These are phyloP conservation scores for Mayamaea pseudoterrestris DNA, from an alignment of 108 stramenopile genomes.

Conservation along the genomic window DNA sequence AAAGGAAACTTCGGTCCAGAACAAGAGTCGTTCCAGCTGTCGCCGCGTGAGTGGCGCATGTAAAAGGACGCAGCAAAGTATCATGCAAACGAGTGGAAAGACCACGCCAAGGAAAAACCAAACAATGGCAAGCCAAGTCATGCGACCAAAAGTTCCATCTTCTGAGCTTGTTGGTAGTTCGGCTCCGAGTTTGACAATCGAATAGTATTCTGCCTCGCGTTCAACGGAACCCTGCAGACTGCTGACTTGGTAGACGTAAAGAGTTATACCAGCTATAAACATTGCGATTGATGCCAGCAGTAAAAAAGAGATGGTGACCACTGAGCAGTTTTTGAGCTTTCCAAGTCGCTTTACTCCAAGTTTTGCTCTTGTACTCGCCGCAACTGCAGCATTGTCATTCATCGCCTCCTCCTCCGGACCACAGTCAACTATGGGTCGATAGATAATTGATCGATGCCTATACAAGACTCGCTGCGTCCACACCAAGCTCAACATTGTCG, in stretches of 20 bases:
- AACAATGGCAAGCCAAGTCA: slow-evolving; percentile 45
- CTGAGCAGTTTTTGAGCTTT: too few relatives aligned
- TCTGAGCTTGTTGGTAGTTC: slow-evolving; percentile 37
- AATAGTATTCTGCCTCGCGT: slow-evolving; percentile 35
- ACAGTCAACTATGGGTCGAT: slow-evolving; percentile 2
- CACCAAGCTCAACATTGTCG: slow-evolving; percentile 55
- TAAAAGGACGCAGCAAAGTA: slow-evolving; percentile 42
- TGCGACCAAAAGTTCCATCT: slow-evolving; percentile 32
- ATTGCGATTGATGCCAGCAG: slow-evolving; percentile 19
- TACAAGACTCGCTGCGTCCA: slow-evolving; percentile 56
- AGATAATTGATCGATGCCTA: slow-evolving; percentile 46
- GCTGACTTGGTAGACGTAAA: slow-evolving; percentile 45
- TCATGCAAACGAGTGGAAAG: slow-evolving; percentile 54
- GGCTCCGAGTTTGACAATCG: slow-evolving; percentile 49
- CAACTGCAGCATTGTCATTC: slow-evolving; percentile 20
- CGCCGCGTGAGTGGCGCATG: slow-evolving; percentile 32
- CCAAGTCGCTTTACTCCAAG: too few relatives aligned
- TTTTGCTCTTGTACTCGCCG: slow-evolving; percentile 27
- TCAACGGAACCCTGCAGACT: slow-evolving; percentile 45
- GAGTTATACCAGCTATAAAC: slow-evolving; percentile 24
- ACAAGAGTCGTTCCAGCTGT: slow-evolving; percentile 36
- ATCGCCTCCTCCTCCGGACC: too few relatives aligned
- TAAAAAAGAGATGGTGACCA: slow-evolving; percentile 21
- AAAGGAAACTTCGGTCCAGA: slow-evolving; percentile 57
- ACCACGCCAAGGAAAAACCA: slow-evolving; percentile 68